These are phyloP conservation scores for Clarkia xantiana DNA, from an alignment of 345 rosid species.

Conservation along the genomic window DNA sequence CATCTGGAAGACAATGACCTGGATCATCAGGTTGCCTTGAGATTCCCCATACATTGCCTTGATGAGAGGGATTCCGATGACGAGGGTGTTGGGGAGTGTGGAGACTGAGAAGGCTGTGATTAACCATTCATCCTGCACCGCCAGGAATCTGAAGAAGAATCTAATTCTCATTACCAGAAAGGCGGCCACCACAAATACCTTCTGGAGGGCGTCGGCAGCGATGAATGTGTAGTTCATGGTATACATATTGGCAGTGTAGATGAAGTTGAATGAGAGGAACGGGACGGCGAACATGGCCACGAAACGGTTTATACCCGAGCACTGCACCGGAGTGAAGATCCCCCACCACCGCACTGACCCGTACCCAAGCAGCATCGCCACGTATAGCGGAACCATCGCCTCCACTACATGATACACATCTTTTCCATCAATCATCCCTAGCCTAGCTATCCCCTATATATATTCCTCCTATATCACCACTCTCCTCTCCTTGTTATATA, in stretches of 20 bases:
- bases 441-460: neutral
- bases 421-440: slow-evolving; percentile 3
- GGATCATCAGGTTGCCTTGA: slow-evolving; percentile 6
- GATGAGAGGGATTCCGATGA: slow-evolving; percentile 13
- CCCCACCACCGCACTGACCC: slow-evolving; percentile 24
- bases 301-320: slow-evolving; percentile 22
- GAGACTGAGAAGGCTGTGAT: slow-evolving; percentile 11
- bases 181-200: slow-evolving; percentile 11
- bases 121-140: slow-evolving; percentile 4
- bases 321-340: slow-evolving; percentile 22
- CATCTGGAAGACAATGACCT: slow-evolving; percentile 10
- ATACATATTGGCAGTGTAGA: slow-evolving; percentile 13
- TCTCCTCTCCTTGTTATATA: no score
- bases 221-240: slow-evolving; percentile 17
- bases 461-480: no score
- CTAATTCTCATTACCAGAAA: no score
- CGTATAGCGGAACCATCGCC: slow-evolving; percentile 20
- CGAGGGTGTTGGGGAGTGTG: slow-evolving; percentile 13
- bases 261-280: slow-evolving; percentile 15
- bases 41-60: slow-evolving; percentile 8
- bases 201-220: slow-evolving; percentile 25
- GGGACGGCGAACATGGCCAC: slow-evolving; percentile 24
- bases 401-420: slow-evolving; percentile 17
- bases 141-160: no score
- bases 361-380: slow-evolving; percentile 22